phyloP scores from a whole-genome alignment of 176 grass and related monocot genomes.

The Coix lacrymajobi region DNA sequence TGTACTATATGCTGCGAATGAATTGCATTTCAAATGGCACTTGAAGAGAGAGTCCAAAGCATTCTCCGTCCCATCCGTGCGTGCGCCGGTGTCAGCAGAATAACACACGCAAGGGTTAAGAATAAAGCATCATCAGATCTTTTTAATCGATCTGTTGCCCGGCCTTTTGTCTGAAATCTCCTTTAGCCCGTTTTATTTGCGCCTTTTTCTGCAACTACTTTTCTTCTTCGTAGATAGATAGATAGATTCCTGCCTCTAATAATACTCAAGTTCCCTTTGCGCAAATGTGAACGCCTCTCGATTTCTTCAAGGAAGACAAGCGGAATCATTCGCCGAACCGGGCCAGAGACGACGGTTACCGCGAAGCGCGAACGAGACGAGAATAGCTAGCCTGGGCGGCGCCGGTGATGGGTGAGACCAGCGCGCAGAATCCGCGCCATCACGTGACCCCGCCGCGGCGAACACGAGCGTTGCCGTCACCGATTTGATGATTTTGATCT shows the following conservation, averaged over 20 bases:
- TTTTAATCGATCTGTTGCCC: not conserved
- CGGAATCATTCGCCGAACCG: no score
- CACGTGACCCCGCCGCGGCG: not conserved
- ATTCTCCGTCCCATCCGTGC: not conserved
- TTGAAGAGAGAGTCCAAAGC: not conserved
- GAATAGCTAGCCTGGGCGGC: not conserved
- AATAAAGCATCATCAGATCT: slow-evolving; percentile 15
- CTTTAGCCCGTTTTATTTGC: not conserved
- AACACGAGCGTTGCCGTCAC: not conserved
- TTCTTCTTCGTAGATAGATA: no score
- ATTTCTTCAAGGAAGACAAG: not conserved
- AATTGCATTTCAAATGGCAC: not conserved
- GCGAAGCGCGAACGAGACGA: not conserved
- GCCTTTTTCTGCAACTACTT: not conserved
- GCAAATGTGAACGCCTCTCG: not conserved
- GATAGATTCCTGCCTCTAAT: not conserved
- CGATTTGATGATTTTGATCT: not conserved
- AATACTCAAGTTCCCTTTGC: not conserved
- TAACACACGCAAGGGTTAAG: not conserved
- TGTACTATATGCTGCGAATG: not conserved
- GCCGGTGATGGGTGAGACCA: not conserved
- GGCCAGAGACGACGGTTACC: no score
- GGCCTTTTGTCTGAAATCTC: not conserved
- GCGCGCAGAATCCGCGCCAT: not conserved
- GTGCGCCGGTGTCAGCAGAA: slow-evolving; percentile 6